These are phyloP conservation scores for Boletus rubroflammeus DNA, from an alignment of 768 basidiomycete species.

Conservation along the genomic window DNA sequence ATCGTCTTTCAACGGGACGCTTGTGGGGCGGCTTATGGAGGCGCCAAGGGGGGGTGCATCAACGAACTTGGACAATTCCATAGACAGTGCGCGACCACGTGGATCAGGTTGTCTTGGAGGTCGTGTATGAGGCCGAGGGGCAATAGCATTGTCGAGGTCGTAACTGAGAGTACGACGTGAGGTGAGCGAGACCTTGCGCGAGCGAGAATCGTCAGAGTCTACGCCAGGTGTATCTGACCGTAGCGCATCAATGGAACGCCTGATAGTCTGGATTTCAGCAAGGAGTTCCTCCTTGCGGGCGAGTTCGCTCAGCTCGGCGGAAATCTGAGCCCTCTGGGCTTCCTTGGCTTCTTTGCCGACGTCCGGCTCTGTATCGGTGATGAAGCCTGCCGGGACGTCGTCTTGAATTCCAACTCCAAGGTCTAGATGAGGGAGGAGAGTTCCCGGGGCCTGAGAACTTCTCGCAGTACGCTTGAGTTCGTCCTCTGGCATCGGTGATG, in stretches of 20 bases:
- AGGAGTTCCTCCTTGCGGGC: conserved; percentile 69
- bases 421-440: conserved; percentile 66
- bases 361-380: conserved; percentile 42
- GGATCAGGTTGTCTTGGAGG: conserved; percentile 69
- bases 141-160: conserved; percentile 54
- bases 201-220: conserved; percentile 51
- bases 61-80: conserved; percentile 58
- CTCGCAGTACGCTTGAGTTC: conserved; percentile 52
- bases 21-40: conserved; percentile 65
- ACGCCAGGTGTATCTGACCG: conserved; percentile 61
- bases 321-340: conserved; percentile 34
- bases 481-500: conserved; percentile 58
- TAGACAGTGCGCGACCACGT: conserved; percentile 64
- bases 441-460: conserved; percentile 45
- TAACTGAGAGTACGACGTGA: conserved; percentile 67
- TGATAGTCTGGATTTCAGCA: conserved; percentile 74
- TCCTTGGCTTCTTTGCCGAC: conserved; percentile 29
- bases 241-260: conserved; percentile 72
- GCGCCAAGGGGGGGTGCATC: conserved; percentile 44
- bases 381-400: conserved; percentile 70
- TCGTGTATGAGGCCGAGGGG: conserved; percentile 56
- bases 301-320: conserved; percentile 47
- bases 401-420: conserved; percentile 72
- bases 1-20: conserved; percentile 65
- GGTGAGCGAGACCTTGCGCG: conserved; percentile 61